Base-by-base conservation (phyloP, 106 monocot genomes). In the Acorus calamus region DNA sequence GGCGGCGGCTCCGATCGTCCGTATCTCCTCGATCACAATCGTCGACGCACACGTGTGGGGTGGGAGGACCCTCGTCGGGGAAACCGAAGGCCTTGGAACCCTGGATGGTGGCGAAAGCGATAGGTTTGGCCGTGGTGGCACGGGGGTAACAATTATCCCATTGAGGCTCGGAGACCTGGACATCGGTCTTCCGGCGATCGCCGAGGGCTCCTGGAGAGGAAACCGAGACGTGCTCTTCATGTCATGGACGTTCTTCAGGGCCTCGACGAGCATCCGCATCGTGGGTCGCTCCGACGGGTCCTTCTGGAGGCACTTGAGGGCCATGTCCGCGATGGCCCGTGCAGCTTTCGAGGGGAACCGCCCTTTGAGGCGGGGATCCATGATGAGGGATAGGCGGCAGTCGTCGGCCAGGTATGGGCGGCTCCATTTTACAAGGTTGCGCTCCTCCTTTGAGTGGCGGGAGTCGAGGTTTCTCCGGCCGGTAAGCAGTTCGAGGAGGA, bases 261-360 rank as follows among this genome's bases (percentile, higher is more conserved):
- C 52, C 5, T 86, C 79, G 28, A 81, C 83, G 41, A 94, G 72
- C 41, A 53, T 60, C 66, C 89, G 81, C 89, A 94, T 94, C n/a
- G 86, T 89, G 2, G 94, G 94, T 50, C 94, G 83, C 53, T 82
- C 81, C 2, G 86, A 89, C 2, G 94, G 86, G 11, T 94, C 89
- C 60, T 74, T 86, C 49, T 79, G 81, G 46, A 94, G 76, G 59
- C 89, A 89, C 52, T 75, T 86, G 7, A 81, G 49, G 8, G 83
- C 83, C 44, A 94, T 66, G 60, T 89, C 81, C 0, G 86, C 89
- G 48, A 94, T 70, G 42, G 77, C 84, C 52, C 85, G 67, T 6
- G 79, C 94, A 43, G 94, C 94, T 66, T 78, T 86, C 1, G 68
- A 70, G 14, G 89, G 89, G 44, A 81, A 81, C 4, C 94, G 76